These are phyloP conservation scores for Diddensiella caesifluorescens DNA, from an alignment of 805 yeast genomes.

Conservation along the genomic window DNA sequence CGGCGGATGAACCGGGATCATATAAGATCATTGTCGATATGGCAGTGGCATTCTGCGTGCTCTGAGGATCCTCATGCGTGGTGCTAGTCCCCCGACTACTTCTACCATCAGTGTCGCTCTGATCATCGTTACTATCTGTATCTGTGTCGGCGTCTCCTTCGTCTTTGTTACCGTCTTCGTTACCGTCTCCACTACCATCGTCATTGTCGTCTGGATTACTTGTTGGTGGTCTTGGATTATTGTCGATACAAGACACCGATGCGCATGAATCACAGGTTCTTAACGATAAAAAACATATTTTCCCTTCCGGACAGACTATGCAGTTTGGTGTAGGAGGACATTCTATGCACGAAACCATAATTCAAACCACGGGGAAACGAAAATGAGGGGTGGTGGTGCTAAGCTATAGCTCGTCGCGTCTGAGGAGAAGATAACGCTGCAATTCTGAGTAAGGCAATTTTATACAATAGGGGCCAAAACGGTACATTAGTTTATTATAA, in stretches of 20 bases:
- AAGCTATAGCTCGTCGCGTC: no score
- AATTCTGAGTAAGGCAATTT: no score
- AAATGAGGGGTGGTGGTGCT: no score
- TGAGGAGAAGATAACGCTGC: no score
- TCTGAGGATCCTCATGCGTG: neutral
- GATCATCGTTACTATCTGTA: neutral
- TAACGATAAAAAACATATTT: slow-evolving; percentile 16
- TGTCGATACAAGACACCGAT: slow-evolving; percentile 12
- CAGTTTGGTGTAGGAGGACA: slow-evolving; percentile 18
- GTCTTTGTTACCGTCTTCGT: slow-evolving; percentile 1
- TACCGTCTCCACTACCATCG: slow-evolving; percentile 2
- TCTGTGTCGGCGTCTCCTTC: neutral
- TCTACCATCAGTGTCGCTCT: slow-evolving; percentile 1
- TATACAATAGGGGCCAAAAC: no score
- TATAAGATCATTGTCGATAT: slow-evolving; percentile 3
- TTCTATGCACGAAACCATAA: slow-evolving; percentile 10
- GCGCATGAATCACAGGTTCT: slow-evolving; percentile 19
- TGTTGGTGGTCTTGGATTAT: slow-evolving; percentile 4
- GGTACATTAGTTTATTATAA: no score
- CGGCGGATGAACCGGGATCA: neutral
- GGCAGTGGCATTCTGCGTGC: neutral
- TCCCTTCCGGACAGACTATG: slow-evolving; percentile 14
- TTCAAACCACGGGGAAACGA: no score
- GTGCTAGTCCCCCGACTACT: neutral
- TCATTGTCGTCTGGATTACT: neutral